Evolutionary conservation across 768 basidiomycete genomes (phyloP).

Genomic region (Gloeostereum incarnatum): DNA sequence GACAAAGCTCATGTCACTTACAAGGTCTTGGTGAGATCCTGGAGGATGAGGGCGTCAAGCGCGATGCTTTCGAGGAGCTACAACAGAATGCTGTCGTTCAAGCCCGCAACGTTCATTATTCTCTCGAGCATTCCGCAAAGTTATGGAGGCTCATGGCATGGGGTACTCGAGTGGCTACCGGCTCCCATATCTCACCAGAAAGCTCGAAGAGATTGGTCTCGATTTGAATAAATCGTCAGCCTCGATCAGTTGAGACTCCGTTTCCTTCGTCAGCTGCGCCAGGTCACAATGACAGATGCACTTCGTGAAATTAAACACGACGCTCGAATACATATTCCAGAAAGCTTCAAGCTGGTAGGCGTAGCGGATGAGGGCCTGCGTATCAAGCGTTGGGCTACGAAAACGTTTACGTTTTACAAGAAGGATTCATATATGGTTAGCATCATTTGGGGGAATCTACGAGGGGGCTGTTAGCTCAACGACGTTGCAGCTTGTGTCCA

Average conservation of each 20-base stretch:
- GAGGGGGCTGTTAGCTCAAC: background rate
- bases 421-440: conserved; percentile 62
- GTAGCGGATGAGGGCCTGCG: conserved; percentile 74
- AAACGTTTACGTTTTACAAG: conserved; percentile 44
- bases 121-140: conserved; percentile 33
- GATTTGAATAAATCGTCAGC: conserved; percentile 22
- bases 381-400: conserved; percentile 39
- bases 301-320: conserved; percentile 68
- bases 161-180: conserved; percentile 19
- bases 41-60: conserved; percentile 62
- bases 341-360: conserved; percentile 65
- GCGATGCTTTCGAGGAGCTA: conserved; percentile 47
- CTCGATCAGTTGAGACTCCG: conserved; percentile 32
- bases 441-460: background rate
- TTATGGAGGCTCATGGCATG: conserved; percentile 41
- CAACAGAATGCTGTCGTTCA: conserved; percentile 51
- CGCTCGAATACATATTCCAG: conserved; percentile 64
- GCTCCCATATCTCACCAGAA: conserved; percentile 8
- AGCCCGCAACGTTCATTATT: conserved; percentile 52
- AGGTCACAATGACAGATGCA: conserved; percentile 53
- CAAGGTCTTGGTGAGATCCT: conserved; percentile 69
- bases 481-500: conserved; percentile 48
- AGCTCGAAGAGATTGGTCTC: conserved; percentile 37
- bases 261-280: conserved; percentile 52
- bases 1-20: background rate